Evolutionary conservation across 352 stramenopile genomes (phyloP), one percentile per base, ranked within the genome.

Genomic region (Globisporangium middletonii): DNA sequence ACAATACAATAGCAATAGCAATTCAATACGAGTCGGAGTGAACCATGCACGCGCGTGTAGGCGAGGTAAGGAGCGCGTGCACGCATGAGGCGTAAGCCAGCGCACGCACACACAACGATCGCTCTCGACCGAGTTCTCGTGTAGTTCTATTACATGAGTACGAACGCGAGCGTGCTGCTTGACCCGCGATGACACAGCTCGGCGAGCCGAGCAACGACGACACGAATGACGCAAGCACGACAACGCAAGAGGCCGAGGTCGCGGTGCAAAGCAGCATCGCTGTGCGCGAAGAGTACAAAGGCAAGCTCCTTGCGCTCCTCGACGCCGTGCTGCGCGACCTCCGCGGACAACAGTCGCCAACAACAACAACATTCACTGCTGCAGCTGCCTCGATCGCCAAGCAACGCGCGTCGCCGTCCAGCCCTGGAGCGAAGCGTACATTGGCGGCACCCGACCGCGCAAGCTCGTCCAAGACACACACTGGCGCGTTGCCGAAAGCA

Each of bases 271-370:
- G 71, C 44, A 67, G 60, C 53, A 83, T 88, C 45, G 56, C 64
- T 0, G 75, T 86, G 9, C 63, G 75, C 15, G 78, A 88, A 41
- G 45, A 79, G 55, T 72, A 85, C 57, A 85, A 60, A 43, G 26
- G 16, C 35, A 56, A 59, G 45, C 47, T 59, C 1, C 38, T 50
- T 8, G 26, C 50, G 6, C 44, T 63, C 28, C 50, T 63, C 6
- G 42, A 51, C 9, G 9, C 18, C 15, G 16, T 63, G 13, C 23
- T 49, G 30, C 16, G 23, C n/a, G n/a, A 28, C 7, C n/a, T 41
- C 3, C 35, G 16, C n/a, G 27, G 19, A 38, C n/a, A 13, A 5
- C 4, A 37, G 35, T 28, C 41, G 19, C 18, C 16, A 30, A 12
- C 42, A n/a, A 11, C 11, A 13, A 19, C 16, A 45, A 1, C 18